Evolutionary conservation across 192 early-diverging fungal species (phyloP), one percentile per base, ranked within the genome.

Genomic region (Coemansia sp.): DNA sequence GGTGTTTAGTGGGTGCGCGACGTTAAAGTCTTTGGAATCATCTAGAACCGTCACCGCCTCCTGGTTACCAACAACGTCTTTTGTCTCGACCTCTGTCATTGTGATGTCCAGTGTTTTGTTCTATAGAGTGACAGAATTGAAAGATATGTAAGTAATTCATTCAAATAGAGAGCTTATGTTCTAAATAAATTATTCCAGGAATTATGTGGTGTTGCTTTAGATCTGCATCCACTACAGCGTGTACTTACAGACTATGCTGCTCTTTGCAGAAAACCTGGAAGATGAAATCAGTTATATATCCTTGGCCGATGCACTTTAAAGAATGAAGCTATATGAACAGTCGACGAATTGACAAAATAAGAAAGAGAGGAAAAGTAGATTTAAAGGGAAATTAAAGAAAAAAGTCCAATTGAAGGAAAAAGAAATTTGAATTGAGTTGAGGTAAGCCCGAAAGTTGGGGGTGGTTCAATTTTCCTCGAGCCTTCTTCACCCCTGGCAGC

Each of bases 1-100:
- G 60, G 91, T 82, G 71, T 95, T 88, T 43, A 99, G 88, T 54
- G 89, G 90, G 70, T 99, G 97, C 81, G 94, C 94, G 23, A 89
- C 90, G 65, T 90, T 92, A 76, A 87, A 93, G 72, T 90, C 83
- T n/a, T 84, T 58, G 23, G 87, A 82, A 72, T 92, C 87, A 42
- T 77, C 65, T 67, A 92, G 83, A 52, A 86, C 85, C 37, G 86
- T 86, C 60, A 64, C 81, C 37, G 85, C 52, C 43, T 41, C 63
- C 59, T 74, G 70, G 4, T 40, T 48, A 6, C 37, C 37, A 39
- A 26, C 44, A 39, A 26, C 44, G 42, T 42, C 44, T 12, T 45
- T 62, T 11, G 8, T 37, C 71, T 69, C 66, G 9, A 67, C 64
- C 44, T 81, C 78, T 60, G 78, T 61, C 78, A 81, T 81, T 63